Conservation (phyloP, 1,139 yeast genomes). For the Blastobotrys indianensis region DNA sequence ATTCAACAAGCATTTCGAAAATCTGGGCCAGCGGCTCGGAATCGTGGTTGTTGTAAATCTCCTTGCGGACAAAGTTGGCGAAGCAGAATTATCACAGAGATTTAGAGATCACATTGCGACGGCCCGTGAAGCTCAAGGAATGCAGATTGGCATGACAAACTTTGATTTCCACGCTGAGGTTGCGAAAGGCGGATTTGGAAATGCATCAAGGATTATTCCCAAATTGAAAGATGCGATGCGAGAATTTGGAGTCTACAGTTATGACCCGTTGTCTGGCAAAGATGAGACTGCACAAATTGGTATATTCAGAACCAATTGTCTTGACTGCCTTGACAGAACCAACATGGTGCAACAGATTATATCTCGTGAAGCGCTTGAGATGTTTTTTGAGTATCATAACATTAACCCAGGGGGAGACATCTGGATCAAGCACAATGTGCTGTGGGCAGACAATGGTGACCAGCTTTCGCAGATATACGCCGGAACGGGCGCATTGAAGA, state of each 20-base stretch:
- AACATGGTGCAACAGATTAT: slow-evolving; percentile 88
- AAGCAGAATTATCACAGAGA: slow-evolving; percentile 63
- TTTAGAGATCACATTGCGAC: slow-evolving; percentile 52
- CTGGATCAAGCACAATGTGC: slow-evolving; percentile 60
- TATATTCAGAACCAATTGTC: slow-evolving; percentile 83
- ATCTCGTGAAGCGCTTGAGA: slow-evolving; percentile 58
- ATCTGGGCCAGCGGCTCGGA: slow-evolving; percentile 69
- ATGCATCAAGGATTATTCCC: slow-evolving; percentile 68
- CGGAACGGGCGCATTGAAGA: slow-evolving; percentile 93
- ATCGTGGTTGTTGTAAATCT: slow-evolving; percentile 81
- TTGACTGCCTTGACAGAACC: slow-evolving; percentile 93
- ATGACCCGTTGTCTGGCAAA: slow-evolving; percentile 41
- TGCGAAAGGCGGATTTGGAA: slow-evolving; percentile 78
- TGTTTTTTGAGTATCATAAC: slow-evolving; percentile 52
- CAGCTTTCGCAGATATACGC: slow-evolving; percentile 94
- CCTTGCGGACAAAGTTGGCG: slow-evolving; percentile 72
- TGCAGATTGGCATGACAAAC: slow-evolving; percentile 48
- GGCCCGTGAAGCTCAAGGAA: slow-evolving; percentile 14
- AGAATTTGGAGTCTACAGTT: slow-evolving; percentile 76
- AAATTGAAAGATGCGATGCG: slow-evolving; percentile 57
- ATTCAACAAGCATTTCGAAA: slow-evolving; percentile 73
- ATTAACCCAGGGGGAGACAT: slow-evolving; percentile 43
- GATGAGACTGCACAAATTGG: slow-evolving; percentile 76
- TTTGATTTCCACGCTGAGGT: slow-evolving; percentile 96
- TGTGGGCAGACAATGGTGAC: slow-evolving; percentile 99